Percentiles rank a stretch among this genome's conserved stretches.
phyloP scores from a whole-genome alignment of 1,284 basidiomycete species.

The Rhodotorula sp. region DNA sequence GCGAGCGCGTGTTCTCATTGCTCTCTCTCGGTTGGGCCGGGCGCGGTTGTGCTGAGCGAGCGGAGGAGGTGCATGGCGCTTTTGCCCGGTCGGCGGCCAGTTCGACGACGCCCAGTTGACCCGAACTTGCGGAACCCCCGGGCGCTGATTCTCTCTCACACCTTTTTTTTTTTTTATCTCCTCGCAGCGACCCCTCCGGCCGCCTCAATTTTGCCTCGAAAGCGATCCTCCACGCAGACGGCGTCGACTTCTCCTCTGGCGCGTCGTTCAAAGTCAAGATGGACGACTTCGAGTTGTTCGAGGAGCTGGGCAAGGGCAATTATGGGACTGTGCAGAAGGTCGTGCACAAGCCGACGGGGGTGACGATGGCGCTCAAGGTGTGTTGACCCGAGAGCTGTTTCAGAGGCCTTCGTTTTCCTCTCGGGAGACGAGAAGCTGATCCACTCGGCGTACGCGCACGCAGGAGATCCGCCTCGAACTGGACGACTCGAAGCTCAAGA shows the following conservation, averaged over 20 bases:
- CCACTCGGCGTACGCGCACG: neutral
- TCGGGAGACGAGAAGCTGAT: no score
- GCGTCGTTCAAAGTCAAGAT: constrained; percentile 85
- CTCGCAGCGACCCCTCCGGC: constrained; percentile 72
- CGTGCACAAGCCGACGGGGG: constrained; percentile 87
- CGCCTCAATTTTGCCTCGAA: constrained; percentile 90
- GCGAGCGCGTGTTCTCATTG: neutral
- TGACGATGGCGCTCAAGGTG: constrained; percentile 99
- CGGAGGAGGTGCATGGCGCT: neutral
- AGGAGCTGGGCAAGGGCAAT: constrained; percentile 92
- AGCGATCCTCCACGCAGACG: constrained; percentile 84
- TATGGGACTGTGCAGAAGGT: constrained; percentile 98
- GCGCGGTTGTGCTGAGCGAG: neutral
- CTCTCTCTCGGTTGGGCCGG: neutral
- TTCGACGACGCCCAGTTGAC: no score
- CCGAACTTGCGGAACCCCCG: neutral
- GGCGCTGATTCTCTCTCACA: constrained; percentile 1
- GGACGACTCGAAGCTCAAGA: constrained; percentile 88
- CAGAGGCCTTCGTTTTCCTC: neutral
- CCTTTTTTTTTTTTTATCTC: no score
- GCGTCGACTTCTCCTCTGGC: constrained; percentile 93
- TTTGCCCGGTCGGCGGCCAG: no score
- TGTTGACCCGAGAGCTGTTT: constrained; percentile 14
- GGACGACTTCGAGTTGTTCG: constrained; percentile 81
- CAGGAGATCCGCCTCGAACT: constrained; percentile 98